Base-by-base conservation (phyloP, 2,329 filamentous ascomycete genomes). In the Neopestalotiopsis sp. region DNA sequence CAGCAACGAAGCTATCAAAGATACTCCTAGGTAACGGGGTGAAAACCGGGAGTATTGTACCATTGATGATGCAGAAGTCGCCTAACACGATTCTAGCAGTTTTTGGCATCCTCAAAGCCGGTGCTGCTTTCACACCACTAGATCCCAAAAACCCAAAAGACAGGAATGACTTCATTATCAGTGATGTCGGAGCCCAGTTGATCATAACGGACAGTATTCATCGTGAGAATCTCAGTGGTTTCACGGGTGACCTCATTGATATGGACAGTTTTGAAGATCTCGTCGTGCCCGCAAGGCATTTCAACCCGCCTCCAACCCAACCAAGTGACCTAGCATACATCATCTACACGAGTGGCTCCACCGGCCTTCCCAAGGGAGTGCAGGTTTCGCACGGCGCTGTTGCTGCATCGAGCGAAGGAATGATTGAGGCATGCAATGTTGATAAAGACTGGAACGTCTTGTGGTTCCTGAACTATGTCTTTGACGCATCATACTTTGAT, bases 321-420 rank as follows among this genome's bases (percentile, higher is more conserved):
- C 57, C 57, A 9, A 32, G 28, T 14, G 57, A 28, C n/a, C 20
- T 59, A 17, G 57, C 65, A 13, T 42, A 83, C 85, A 72, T 84
- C 85, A 76, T 86, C 84, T 74, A 86, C 83, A 67, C 86, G 81
- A 65, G 56, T n/a, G 85, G 85, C n/a, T 85, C 83, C 20, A 86
- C 85, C 1, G 85, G 85, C 13, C 75, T 78, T 40, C 85, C 85
- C 4, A 87, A 87, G 76, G 85, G 85, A 30, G 83, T 86, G 32
- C 79, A 84, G 34, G 67, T 78, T 32, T 68, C 70, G n/a, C 74
- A 77, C 65, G 49, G 57, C 13, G 65, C 72, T 34, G 67, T 74
- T 20, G 69, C 67, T 70, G 71, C 24, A 67, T 71, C 59, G 57
- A 70, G 28, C 40, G 53, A 59, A 70, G 67, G 45, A 17, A 69